These are phyloP conservation scores for Immersiella caudata DNA, from an alignment of 495 filamentous ascomycete species.

Conservation along the genomic window DNA sequence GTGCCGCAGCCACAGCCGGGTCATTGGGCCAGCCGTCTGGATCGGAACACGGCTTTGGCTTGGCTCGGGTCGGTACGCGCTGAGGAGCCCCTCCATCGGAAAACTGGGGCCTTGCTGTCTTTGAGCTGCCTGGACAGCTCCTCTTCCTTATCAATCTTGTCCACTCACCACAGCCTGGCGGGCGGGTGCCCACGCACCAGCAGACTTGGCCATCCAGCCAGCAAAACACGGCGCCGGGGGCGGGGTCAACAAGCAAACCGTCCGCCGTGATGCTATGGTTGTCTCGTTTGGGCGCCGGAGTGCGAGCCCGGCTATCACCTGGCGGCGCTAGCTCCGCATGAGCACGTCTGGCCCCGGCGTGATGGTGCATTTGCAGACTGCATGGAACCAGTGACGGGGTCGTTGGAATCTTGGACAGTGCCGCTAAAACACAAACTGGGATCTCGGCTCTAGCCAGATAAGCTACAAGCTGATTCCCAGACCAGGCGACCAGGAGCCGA, in stretches of 20 bases:
- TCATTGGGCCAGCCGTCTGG: neutral
- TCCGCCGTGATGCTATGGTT: neutral
- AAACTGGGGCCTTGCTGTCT: neutral
- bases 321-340: neutral
- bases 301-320: neutral
- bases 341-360: neutral
- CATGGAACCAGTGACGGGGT: conserved; percentile 1
- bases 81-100: neutral
- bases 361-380: neutral
- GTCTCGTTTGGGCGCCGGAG: neutral
- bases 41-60: neutral
- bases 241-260: neutral
- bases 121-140: neutral
- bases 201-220: neutral
- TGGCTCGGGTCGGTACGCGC: neutral
- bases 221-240: neutral
- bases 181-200: neutral
- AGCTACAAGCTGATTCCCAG: neutral
- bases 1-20: neutral
- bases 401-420: neutral
- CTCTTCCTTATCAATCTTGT: neutral
- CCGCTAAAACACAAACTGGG: neutral
- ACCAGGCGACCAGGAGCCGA: neutral
- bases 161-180: neutral
- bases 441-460: neutral